Percentiles rank a stretch among this genome's conserved stretches.
phyloP scores from a whole-genome alignment of 768 basidiomycete genomes.

The Termitomyces sp. region DNA sequence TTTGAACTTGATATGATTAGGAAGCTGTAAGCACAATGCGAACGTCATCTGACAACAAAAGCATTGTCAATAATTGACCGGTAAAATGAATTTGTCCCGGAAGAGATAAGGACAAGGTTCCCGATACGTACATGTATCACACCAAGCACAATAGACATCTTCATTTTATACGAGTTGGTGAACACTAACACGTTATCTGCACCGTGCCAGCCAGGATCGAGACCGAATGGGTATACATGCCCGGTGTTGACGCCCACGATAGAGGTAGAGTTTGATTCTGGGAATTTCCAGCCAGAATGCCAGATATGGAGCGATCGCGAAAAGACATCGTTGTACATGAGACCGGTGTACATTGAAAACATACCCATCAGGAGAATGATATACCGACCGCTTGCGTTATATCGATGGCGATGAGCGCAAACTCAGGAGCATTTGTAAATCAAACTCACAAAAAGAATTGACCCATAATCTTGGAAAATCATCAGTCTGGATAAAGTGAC shows the following conservation, averaged over 20 bases:
- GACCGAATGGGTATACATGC: constrained; percentile 82
- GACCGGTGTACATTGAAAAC: constrained; percentile 93
- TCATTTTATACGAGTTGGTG: constrained; percentile 99
- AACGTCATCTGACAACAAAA: constrained; percentile 82
- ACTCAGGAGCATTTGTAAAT: background rate
- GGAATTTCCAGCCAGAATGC: constrained; percentile 84
- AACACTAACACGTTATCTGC: constrained; percentile 89
- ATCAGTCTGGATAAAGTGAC: background rate
- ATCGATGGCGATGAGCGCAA: constrained; percentile 9
- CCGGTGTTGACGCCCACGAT: constrained; percentile 53
- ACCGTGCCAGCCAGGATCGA: constrained; percentile 95
- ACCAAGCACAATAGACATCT: constrained; percentile 95
- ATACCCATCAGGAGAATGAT: constrained; percentile 98
- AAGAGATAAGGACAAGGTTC: background rate
- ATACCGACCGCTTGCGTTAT: constrained; percentile 76
- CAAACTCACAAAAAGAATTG: constrained; percentile 87
- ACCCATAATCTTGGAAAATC: constrained; percentile 54
- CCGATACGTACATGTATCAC: constrained; percentile 78
- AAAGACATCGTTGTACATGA: constrained; percentile 99
- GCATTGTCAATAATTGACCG: constrained; percentile 1
- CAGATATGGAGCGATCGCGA: constrained; percentile 87
- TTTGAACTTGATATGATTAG: constrained; percentile 94
- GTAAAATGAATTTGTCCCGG: background rate
- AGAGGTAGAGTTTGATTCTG: constrained; percentile 37
- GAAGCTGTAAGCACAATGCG: constrained; percentile 91